These are phyloP conservation scores for Eremothecium sinecaudum DNA, from an alignment of 1,139 yeast genomes.

Conservation along the genomic window DNA sequence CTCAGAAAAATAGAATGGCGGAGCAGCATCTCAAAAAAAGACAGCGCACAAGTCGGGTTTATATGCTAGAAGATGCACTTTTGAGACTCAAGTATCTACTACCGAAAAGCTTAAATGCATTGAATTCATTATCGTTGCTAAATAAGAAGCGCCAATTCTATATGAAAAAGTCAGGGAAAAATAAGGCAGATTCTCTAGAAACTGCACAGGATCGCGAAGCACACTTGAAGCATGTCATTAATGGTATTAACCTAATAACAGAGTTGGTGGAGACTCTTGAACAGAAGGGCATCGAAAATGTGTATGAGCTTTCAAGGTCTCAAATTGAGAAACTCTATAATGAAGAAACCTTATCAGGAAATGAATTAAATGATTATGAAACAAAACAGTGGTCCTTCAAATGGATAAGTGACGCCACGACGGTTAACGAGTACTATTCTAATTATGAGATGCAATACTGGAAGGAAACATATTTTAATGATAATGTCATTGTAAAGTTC, in stretches of 20 bases:
- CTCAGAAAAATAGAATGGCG: conserved; percentile 6
- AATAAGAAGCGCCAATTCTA: conserved; percentile 15
- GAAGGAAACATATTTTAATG: conserved; percentile 24
- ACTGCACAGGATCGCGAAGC: too few relatives aligned
- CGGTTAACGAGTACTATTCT: conserved; percentile 15
- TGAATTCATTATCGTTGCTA: conserved; percentile 15
- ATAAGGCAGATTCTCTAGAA: not conserved
- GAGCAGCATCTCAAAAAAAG: not conserved
- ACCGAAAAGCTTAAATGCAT: conserved; percentile 11
- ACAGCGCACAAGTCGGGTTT: conserved; percentile 4
- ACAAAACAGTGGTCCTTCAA: conserved; percentile 24
- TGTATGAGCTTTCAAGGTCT: conserved; percentile 14
- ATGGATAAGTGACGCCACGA: conserved; percentile 16
- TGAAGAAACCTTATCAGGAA: conserved; percentile 18
- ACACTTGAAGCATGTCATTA: conserved; percentile 8
- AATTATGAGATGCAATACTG: conserved; percentile 29
- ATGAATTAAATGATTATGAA: conserved; percentile 13
- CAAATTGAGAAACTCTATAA: conserved; percentile 12
- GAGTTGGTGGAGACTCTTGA: conserved; percentile 19
- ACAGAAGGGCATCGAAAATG: conserved; percentile 20
- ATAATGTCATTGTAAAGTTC: conserved; percentile 20
- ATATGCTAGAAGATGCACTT: conserved; percentile 19
- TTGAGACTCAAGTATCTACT: conserved; percentile 16
- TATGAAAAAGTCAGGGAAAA: conserved; percentile 5
- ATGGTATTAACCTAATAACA: conserved; percentile 19